Percentiles rank a stretch among this genome's conserved stretches.
Evolutionary conservation across 805 yeast species (phyloP).

Genomic region (Torulaspora indica): DNA sequence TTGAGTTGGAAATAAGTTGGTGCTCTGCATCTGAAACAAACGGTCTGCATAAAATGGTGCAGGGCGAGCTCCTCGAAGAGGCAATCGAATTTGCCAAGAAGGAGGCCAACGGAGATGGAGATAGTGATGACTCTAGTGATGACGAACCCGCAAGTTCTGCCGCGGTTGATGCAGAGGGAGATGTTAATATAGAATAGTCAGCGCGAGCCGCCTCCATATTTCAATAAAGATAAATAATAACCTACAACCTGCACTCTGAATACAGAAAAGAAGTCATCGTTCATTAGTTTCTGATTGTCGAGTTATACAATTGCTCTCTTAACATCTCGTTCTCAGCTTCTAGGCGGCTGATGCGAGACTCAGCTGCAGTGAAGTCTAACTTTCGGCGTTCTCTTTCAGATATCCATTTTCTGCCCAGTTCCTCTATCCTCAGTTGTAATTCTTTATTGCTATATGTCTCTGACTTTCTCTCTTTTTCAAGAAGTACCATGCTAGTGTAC

Average conservation of each 20-base stretch:
- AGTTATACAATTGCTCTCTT: constrained; percentile 26
- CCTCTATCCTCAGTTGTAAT: constrained; percentile 51
- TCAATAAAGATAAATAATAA: constrained; percentile 4
- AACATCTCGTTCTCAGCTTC: constrained; percentile 51
- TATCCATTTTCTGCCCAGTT: constrained; percentile 60
- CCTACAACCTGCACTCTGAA: constrained; percentile 2
- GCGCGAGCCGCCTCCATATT: background rate
- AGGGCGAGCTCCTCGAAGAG: constrained; percentile 71
- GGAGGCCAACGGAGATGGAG: constrained; percentile 46
- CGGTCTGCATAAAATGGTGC: constrained; percentile 76
- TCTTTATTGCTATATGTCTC: constrained; percentile 33
- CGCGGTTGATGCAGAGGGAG: constrained; percentile 23
- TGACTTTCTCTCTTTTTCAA: constrained; percentile 16
- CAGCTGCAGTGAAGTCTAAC: constrained; percentile 55
- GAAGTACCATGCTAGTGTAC: constrained; percentile 39
- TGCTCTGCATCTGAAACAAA: constrained; percentile 67
- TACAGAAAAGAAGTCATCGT: constrained; percentile 4
- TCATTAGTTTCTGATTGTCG: constrained; percentile 8
- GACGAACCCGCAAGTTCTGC: constrained; percentile 16
- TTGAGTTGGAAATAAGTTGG: constrained; percentile 94
- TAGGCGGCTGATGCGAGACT: constrained; percentile 46
- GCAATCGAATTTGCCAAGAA: constrained; percentile 81
- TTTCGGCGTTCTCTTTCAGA: constrained; percentile 66
- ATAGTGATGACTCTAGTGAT: constrained; percentile 25
- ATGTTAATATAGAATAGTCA: constrained; percentile 21